phyloP scores from a whole-genome alignment of 345 rosid species.

The Diplotaxis tenuifolia region DNA sequence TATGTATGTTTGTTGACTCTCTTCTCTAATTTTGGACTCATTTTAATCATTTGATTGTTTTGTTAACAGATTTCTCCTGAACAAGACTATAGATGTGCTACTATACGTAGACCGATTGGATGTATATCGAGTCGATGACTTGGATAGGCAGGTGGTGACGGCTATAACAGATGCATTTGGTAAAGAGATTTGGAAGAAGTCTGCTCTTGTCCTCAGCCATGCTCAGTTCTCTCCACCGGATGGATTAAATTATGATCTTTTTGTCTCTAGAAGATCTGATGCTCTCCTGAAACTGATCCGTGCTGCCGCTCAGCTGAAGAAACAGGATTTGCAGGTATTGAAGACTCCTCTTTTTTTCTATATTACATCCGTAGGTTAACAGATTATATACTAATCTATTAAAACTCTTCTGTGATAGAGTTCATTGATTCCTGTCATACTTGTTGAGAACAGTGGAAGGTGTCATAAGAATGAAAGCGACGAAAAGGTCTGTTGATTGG shows the following conservation, averaged over 20 bases:
- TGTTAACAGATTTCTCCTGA: constrained; percentile 64
- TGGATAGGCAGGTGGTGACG: constrained; percentile 68
- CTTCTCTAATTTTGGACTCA: neutral
- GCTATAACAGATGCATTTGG: constrained; percentile 84
- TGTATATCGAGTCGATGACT: constrained; percentile 75
- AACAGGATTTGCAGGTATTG: constrained; percentile 48
- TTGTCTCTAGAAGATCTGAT: constrained; percentile 64
- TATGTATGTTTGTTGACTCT: constrained; percentile 8
- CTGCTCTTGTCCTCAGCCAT: constrained; percentile 80
- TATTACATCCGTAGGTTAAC: neutral
- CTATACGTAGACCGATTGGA: constrained; percentile 83
- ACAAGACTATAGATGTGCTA: constrained; percentile 68
- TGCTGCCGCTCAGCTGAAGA: constrained; percentile 53
- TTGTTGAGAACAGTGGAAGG: constrained; percentile 66
- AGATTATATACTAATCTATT: neutral
- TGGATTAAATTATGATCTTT: constrained; percentile 61
- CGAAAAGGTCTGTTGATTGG: constrained; percentile 47
- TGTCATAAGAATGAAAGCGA: constrained; percentile 57
- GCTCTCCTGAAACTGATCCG: constrained; percentile 60
- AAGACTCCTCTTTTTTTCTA: neutral
- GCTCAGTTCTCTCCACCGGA: constrained; percentile 90
- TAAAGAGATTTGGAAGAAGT: constrained; percentile 73
- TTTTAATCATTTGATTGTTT: neutral
- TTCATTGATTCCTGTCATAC: constrained; percentile 44
- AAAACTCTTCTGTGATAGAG: constrained; percentile 26